phyloP scores from a whole-genome alignment of 352 stramenopile species.

The Lagenidium sp. region DNA sequence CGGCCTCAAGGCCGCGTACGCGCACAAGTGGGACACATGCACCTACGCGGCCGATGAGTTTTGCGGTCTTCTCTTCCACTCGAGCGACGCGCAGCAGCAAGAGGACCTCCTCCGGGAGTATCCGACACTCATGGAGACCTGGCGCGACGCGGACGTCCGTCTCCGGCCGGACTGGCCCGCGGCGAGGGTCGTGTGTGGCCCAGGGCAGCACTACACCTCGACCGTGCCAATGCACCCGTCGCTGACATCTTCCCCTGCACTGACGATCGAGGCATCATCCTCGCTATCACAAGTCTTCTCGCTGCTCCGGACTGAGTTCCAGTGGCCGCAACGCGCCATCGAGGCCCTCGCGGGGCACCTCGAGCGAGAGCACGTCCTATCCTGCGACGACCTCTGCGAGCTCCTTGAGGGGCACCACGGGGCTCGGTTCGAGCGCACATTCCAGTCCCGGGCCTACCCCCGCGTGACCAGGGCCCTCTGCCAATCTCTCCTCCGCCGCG shows the following conservation, averaged over 20 bases:
- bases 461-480: constrained; percentile 39
- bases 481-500: constrained; percentile 13
- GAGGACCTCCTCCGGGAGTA: constrained; percentile 34
- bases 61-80: constrained; percentile 50
- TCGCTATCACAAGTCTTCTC: constrained; percentile 18
- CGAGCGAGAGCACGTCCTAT: constrained; percentile 26
- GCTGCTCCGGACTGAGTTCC: constrained; percentile 27
- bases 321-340: constrained; percentile 28
- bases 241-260: too few species aligned
- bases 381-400: constrained; percentile 26
- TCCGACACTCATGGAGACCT: constrained; percentile 47
- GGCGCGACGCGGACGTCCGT: constrained; percentile 22
- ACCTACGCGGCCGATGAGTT: constrained; percentile 61
- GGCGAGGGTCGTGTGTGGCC: constrained; percentile 9
- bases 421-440: constrained; percentile 29
- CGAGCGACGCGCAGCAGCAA: constrained; percentile 34
- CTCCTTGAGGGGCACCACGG: constrained; percentile 16
- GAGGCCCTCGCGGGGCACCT: constrained; percentile 23
- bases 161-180: constrained; percentile 34
- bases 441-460: constrained; percentile 38
- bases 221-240: background rate
- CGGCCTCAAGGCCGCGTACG: constrained; percentile 27
- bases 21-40: constrained; percentile 52
- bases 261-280: constrained; percentile 19
- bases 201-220: constrained; percentile 10